phyloP scores from a whole-genome alignment of 2,329 filamentous ascomycete genomes.

The Cephalotrichum gorgonifer region DNA sequence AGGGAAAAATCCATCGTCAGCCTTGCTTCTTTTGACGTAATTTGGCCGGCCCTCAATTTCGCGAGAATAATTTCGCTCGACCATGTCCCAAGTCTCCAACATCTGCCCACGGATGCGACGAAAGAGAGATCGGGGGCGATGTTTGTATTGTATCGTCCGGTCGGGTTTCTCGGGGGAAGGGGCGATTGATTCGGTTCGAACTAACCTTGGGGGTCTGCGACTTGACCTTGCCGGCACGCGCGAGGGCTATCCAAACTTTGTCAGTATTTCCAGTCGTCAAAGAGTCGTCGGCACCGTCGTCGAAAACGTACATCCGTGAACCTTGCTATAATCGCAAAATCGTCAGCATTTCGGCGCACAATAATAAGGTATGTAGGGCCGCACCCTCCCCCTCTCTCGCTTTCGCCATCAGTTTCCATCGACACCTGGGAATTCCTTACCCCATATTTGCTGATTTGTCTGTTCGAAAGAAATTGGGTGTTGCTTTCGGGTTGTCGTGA shows the following conservation, averaged over 20 bases:
- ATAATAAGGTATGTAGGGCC: not conserved
- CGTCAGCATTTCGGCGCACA: slow-evolving; percentile 2
- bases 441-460: slow-evolving; percentile 5
- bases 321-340: slow-evolving; percentile 7
- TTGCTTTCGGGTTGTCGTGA: slow-evolving; percentile 2
- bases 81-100: too few relatives aligned
- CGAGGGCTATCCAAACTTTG: slow-evolving; percentile 50
- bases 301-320: slow-evolving; percentile 49
- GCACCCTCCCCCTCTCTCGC: not conserved
- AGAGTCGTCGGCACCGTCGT: slow-evolving; percentile 57
- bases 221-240: slow-evolving; percentile 92
- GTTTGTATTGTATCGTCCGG: not conserved
- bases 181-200: slow-evolving; percentile 13
- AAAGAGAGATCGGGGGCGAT: not conserved
- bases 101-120: too few relatives aligned
- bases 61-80: not conserved
- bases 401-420: not conserved
- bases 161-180: slow-evolving; percentile 9
- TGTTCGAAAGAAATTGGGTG: slow-evolving; percentile 4
- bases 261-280: slow-evolving; percentile 1
- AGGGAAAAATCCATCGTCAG: not conserved
- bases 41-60: too few relatives aligned
- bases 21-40: too few relatives aligned
- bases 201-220: slow-evolving; percentile 86
- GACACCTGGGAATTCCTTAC: not conserved